Evolutionary conservation across 2,329 filamentous ascomycete species (phyloP), one percentile per base, ranked within the genome.

Genomic region (Fusarium sp.): DNA sequence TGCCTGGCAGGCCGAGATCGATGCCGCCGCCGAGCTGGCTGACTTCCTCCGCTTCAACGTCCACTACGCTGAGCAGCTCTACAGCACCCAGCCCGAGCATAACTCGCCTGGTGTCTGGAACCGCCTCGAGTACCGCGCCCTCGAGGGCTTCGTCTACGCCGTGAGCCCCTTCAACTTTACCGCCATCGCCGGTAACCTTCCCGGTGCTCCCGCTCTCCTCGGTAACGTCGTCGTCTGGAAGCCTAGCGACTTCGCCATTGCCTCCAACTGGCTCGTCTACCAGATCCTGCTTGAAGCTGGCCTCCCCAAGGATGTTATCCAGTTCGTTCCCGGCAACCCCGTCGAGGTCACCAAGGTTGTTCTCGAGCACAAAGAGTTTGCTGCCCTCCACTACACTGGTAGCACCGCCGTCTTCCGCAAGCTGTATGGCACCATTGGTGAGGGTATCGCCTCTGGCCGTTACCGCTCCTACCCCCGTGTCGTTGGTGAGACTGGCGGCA

Each of bases 1-100:
- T 83, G 95, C 94, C 57, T 98, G 95, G 95, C 96, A 99, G 85
- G 96, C 97, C n/a, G 96, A 99, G 88, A 98, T 98, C 74, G 96
- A 98, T 83, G 90, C 95, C 43, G 96, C 96, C 20, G 96, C 96
- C 10, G 97, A 99, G 88, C 85, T 97, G 78, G 93, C 91, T 77
- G 96, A 99, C 83, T 98, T 98, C 85, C 87, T 98, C 82, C 91
- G 95, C 81, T 98, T 98, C 87, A 97, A 97, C 81, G 96, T 98
- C 63, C 92, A 95, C 83, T 98, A 97, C 81, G 96, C 96, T 31
- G 93, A 98, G 85, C 94, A 98, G 82, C 86, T 98, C 65, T 98
- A 98, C 82, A 90, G 91, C 41, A 92, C 95, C 81, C 97, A 99
- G 84, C 96, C 96, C 16, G 89, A 88, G 61, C 95, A 97, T 86